A percentile compares a stretch with the other conserved stretches of the same genome.
Evolutionary conservation across 192 early-diverging fungal genomes (phyloP).

Genomic region (Gamsiella multidivaricata): DNA sequence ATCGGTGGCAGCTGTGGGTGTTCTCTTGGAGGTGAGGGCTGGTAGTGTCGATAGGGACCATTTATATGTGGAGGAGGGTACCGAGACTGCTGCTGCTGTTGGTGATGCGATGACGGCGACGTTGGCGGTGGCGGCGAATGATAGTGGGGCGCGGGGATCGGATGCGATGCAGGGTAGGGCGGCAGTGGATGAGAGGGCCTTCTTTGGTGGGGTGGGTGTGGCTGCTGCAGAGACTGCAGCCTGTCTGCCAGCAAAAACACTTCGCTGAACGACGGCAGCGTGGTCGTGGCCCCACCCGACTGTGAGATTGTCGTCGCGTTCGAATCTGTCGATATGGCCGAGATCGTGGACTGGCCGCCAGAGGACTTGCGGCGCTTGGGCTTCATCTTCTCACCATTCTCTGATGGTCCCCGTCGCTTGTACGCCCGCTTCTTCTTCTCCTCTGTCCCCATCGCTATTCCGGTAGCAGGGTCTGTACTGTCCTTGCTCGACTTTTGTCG

Average conservation of each 20-base stretch:
- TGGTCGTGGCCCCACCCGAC: neutral
- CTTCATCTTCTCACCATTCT: slow-evolving; percentile 22
- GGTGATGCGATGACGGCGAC: neutral
- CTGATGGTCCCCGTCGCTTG: slow-evolving; percentile 13
- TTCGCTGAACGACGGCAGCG: slow-evolving; percentile 48
- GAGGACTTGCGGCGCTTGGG: slow-evolving; percentile 41
- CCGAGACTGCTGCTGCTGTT: neutral
- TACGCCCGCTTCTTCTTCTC: slow-evolving; percentile 42
- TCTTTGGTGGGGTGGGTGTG: slow-evolving; percentile 3
- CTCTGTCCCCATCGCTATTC: slow-evolving; percentile 5
- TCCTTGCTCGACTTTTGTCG: slow-evolving; percentile 38
- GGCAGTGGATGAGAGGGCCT: slow-evolving; percentile 7
- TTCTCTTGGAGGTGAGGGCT: neutral
- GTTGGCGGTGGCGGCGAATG: neutral
- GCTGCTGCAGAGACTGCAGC: neutral
- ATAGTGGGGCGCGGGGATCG: neutral
- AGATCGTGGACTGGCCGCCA: slow-evolving; percentile 3
- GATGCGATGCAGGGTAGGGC: neutral
- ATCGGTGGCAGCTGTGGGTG: neutral
- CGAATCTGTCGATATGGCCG: neutral
- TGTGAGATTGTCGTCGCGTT: neutral
- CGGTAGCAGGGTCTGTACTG: neutral
- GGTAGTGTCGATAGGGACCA: neutral
- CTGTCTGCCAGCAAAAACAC: slow-evolving; percentile 27
- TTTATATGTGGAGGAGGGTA: neutral